Base-by-base conservation (phyloP, 2,329 filamentous ascomycete species). In the Sphaceloma murrayae region DNA sequence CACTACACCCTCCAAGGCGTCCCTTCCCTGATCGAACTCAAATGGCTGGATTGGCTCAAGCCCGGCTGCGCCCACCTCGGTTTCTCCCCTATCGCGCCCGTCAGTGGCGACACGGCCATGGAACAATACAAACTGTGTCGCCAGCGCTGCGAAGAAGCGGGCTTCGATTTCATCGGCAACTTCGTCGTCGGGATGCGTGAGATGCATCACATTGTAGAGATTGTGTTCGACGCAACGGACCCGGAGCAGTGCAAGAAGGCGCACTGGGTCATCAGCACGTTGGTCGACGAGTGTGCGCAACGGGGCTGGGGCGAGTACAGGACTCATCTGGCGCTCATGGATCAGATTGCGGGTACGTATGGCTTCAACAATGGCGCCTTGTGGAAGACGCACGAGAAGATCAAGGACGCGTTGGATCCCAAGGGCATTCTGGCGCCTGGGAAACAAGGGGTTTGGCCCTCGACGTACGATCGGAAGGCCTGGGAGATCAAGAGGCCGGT, bases 191-290 rank as follows among this genome's bases (percentile, higher is more conserved):
- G 69, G 7, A 64, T 68, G 49, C 62, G 72, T 8, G 71, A 75
- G 55, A 74, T 75, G 63, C 72, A 75, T 53, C 67, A 74, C 52
- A 74, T 75, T 46, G 66, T 73, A 2, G 70, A 69, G 46, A 68
- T 76, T 31, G 63, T 74, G 10, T 76, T 70, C 53, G 64, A 76
- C 48, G 60, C 66, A 4, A 60, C 62, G 27, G 60, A 69, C 24
- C 51, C 59, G 0, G 61, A 66, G 1, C 51, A 55, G 34, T 63
- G 68, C 50, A 49, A 59, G 14, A 57, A 60, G 42, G 62, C 62
- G 8, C 56, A 64, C 48, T 51, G 53, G 46, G 49, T 67, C 9
- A 66, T 70, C 48, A 54, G 53, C 3, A 56, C 55, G 19, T 52
- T 67, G 45, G 64, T 68, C 34, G 55, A 60, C 18, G 63, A 65